Evolutionary conservation across 805 yeast species (phyloP), one percentile per base, ranked within the genome.

Genomic region (Grigorovia jiainica): DNA sequence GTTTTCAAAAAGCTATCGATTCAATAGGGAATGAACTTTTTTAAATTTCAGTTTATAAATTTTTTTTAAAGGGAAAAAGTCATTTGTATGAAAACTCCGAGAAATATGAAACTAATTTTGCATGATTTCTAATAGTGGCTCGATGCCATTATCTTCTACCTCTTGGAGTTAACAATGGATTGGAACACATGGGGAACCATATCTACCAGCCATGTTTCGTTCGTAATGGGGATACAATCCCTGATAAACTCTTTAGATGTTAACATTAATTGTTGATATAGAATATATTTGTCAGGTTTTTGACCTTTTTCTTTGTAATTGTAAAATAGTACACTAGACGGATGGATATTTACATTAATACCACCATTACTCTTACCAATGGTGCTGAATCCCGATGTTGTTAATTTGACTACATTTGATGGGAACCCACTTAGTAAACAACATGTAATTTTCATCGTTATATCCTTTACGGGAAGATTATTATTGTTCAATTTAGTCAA

Each of bases 241-340:
- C 89, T 72, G 87, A 92, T 85, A 60, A 78, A 90, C 64, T 89
- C 97, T 57, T 81, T 85, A 20, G 87, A 75, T 0, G 98, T 90
- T 38, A 83, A 61, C 39, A 90, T 82, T 52, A 90, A 65, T 46
- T 90, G 94, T 53, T 87, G 87, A 58, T 86, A 92, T 13, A 90
- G 66, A 5, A 92, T 67, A 41, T 76, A 66, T 48, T 76, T 81
- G 3, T 89, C 81, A 0, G 87, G 89, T 17, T 92, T 94, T 44
- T 76, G 79, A 10, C 66, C 64, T 10, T 69, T 66, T 20, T 49
- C 55, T 32, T 45, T 50, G 8, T 49, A 35, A 15, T 50, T 50
- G 29, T 53, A 53, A 52, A 74, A 77, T 24, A 90, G 56, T 0
- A 79, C 75, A 0, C 95, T 83, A 0, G 95, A 81, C 0, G 98